Percentiles rank a stretch among this genome's conserved stretches.
Evolutionary conservation across 2,329 filamentous ascomycete species (phyloP).

Genomic region (Volutella citrinella): DNA sequence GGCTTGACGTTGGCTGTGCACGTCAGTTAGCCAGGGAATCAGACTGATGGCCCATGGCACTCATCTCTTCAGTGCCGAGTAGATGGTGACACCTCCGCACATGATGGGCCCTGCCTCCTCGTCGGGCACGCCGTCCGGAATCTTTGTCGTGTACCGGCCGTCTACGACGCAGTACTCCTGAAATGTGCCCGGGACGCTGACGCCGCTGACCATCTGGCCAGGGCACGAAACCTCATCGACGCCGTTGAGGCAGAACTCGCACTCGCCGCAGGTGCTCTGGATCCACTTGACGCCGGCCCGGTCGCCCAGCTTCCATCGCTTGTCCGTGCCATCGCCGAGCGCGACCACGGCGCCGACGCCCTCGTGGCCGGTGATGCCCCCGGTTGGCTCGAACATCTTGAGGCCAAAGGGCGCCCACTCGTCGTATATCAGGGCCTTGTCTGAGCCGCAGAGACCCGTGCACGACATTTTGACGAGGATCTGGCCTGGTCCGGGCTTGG

Average conservation of each 20-base stretch:
- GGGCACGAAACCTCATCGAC: conserved; percentile 77
- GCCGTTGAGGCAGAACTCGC: conserved; percentile 70
- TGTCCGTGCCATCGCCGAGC: conserved; percentile 68
- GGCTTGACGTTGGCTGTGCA: conserved; percentile 58
- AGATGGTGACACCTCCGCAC: conserved; percentile 78
- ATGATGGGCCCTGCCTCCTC: conserved; percentile 75
- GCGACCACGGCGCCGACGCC: conserved; percentile 81
- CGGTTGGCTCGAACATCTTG: conserved; percentile 12
- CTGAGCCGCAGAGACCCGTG: conserved; percentile 23
- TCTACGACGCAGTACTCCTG: conserved; percentile 86
- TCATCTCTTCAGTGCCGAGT: conserved; percentile 75
- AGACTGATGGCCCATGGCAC: too few relatives aligned
- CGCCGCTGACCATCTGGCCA: conserved; percentile 72
- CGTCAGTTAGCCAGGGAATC: fast-evolving
- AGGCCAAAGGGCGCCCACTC: conserved; percentile 22
- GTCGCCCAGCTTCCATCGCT: conserved; percentile 70
- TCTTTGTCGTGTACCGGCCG: conserved; percentile 72
- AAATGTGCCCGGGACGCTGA: conserved; percentile 85
- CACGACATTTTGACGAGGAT: conserved; percentile 22
- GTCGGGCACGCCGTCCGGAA: conserved; percentile 69
- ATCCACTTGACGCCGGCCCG: conserved; percentile 86
- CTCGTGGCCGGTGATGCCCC: conserved; percentile 64
- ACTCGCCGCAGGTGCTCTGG: conserved; percentile 76
- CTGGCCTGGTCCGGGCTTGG: conserved; percentile 17
- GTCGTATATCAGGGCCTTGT: conserved; percentile 22